Evolutionary conservation across 2,329 filamentous ascomycete genomes (phyloP).

Genomic region (Dactylellina cionopaga): DNA sequence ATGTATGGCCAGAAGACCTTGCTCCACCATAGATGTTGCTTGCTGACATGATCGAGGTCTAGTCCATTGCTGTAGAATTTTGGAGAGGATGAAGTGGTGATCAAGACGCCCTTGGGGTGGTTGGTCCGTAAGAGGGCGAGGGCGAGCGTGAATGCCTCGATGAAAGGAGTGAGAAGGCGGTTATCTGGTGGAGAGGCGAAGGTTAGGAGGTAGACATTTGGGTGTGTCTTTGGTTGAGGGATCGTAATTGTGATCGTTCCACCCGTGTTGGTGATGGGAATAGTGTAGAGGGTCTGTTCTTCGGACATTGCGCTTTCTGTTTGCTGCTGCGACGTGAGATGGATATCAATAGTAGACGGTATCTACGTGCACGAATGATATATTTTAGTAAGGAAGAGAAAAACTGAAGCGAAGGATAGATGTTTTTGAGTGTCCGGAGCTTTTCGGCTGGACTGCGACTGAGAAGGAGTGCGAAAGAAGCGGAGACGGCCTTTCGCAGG

Average conservation of each 20-base stretch:
- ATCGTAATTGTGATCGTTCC: slow-evolving; percentile 72
- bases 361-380: no score
- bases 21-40: slow-evolving; percentile 71
- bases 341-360: background rate
- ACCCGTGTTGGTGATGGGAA: slow-evolving; percentile 58
- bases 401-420: background rate
- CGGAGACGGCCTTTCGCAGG: background rate
- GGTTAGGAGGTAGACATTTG: slow-evolving; percentile 75
- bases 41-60: slow-evolving; percentile 74
- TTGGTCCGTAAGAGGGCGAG: slow-evolving; percentile 79
- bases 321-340: background rate
- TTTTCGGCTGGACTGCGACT: background rate
- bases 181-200: slow-evolving; percentile 79
- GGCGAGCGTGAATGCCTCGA: slow-evolving; percentile 73
- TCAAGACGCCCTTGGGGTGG: slow-evolving; percentile 75
- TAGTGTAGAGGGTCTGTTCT: slow-evolving; percentile 59
- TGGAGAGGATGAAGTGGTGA: slow-evolving; percentile 77
- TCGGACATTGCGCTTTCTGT: slow-evolving; percentile 66
- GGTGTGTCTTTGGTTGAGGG: slow-evolving; percentile 63
- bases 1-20: slow-evolving; percentile 70
- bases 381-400: no score
- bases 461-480: background rate
- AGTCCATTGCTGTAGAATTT: slow-evolving; percentile 88
- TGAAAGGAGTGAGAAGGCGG: slow-evolving; percentile 75
- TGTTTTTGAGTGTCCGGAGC: slow-evolving; percentile 16